Evolutionary conservation across 2,329 filamentous ascomycete genomes (phyloP).

Genomic region (Colletotrichum tanaceti): DNA sequence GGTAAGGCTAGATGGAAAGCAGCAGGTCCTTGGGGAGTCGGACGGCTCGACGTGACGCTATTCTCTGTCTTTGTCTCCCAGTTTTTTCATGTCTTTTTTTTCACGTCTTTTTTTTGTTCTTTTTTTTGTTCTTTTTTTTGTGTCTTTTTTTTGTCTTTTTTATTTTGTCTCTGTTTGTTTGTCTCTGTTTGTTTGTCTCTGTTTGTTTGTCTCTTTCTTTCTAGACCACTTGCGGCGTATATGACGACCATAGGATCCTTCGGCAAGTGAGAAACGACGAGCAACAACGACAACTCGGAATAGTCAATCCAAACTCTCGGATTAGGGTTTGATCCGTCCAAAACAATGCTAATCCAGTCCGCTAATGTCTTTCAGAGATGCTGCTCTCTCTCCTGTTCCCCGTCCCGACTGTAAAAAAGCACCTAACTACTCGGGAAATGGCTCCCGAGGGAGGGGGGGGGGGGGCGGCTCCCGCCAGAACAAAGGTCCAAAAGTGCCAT

Average conservation of each 20-base stretch:
- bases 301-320: slow-evolving; percentile 9
- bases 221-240: no score
- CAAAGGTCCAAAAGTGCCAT: slow-evolving; percentile 7
- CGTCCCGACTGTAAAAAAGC: slow-evolving; percentile 25
- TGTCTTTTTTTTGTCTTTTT: no score
- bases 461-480: no score
- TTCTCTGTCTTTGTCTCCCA: neutral
- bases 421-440: slow-evolving; percentile 40
- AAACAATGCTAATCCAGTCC: neutral
- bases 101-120: no score
- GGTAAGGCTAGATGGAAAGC: slow-evolving; percentile 35
- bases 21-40: slow-evolving; percentile 29
- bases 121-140: no score
- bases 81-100: no score
- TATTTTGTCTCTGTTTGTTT: no score
- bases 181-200: no score
- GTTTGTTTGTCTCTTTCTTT: no score
- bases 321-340: neutral
- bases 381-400: no score
- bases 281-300: slow-evolving; percentile 2
- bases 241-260: no score
- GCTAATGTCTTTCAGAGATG: neutral
- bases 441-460: slow-evolving; percentile 36
- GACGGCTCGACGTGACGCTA: slow-evolving; percentile 6
- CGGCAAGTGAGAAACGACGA: no score